Conservation (phyloP, 2,329 filamentous ascomycete genomes). For the Fusarium oxysporum region DNA sequence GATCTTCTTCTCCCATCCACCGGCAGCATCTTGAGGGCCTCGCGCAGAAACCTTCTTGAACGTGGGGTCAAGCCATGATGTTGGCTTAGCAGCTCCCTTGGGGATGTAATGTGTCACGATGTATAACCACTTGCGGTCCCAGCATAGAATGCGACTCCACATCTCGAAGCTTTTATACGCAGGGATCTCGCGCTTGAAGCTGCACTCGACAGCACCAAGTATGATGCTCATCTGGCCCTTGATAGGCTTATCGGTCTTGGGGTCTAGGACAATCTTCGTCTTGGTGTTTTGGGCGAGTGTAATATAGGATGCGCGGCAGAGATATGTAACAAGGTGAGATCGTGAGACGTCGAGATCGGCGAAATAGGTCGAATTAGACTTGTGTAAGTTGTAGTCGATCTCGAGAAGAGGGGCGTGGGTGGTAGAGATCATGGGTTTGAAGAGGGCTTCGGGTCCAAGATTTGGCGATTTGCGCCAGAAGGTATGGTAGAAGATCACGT, state of each 20-base stretch:
- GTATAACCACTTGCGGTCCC: conserved; percentile 88
- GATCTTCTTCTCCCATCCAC: conserved; percentile 71
- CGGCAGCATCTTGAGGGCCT: conserved; percentile 51
- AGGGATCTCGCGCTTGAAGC: conserved; percentile 79
- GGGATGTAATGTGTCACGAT: conserved; percentile 79
- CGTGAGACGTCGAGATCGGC: conserved; percentile 86
- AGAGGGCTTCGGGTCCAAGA: conserved; percentile 73
- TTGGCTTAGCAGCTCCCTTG: conserved; percentile 67
- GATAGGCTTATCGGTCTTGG: conserved; percentile 60
- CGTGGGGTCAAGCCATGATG: conserved; percentile 62
- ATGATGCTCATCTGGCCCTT: conserved; percentile 70
- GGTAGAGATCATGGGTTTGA: conserved; percentile 75
- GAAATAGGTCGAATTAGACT: conserved; percentile 88
- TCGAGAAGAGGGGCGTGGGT: conserved; percentile 78
- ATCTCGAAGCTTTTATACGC: conserved; percentile 78
- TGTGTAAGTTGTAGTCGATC: conserved; percentile 89
- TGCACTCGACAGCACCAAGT: conserved; percentile 79
- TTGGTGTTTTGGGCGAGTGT: conserved; percentile 61
- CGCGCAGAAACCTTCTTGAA: conserved; percentile 57
- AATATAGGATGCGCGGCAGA: conserved; percentile 70
- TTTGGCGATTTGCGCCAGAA: conserved; percentile 60
- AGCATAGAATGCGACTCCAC: conserved; percentile 75
- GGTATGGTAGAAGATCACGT: conserved; percentile 66
- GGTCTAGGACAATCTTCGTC: conserved; percentile 63
- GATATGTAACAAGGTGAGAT: conserved; percentile 79